Percentiles rank a stretch among this genome's conserved stretches.
phyloP scores from a whole-genome alignment of 1,284 basidiomycete genomes.

The Boletellus deceptivus region DNA sequence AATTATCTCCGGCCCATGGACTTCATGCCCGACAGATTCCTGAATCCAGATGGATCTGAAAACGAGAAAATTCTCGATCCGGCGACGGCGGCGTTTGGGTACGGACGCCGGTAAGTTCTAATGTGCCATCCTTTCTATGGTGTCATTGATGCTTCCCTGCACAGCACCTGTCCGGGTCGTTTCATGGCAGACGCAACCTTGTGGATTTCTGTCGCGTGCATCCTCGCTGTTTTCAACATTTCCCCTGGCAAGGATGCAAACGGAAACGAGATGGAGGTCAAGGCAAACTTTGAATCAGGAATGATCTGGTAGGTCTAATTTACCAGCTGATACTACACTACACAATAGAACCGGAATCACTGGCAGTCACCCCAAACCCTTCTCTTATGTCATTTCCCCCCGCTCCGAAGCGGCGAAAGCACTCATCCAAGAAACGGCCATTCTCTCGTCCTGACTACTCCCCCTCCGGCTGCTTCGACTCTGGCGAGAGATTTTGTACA shows the following conservation, averaged over 20 bases:
- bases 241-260: conserved; percentile 35
- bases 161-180: conserved; percentile 50
- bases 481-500: neutral
- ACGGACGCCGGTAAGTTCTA: conserved; percentile 40
- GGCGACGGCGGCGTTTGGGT: conserved; percentile 46
- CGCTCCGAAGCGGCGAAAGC: conserved; percentile 28
- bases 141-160: neutral
- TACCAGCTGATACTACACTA: no score
- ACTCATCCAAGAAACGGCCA: conserved; percentile 29
- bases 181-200: conserved; percentile 47
- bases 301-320: conserved; percentile 41
- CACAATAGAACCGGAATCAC: neutral
- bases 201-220: conserved; percentile 51
- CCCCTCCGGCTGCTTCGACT: neutral
- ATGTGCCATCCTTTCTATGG: neutral
- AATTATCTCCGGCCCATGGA: conserved; percentile 39
- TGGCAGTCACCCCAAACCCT: conserved; percentile 28
- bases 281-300: conserved; percentile 42
- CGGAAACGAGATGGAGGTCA: conserved; percentile 32
- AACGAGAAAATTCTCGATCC: conserved; percentile 40
- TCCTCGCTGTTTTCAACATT: conserved; percentile 46
- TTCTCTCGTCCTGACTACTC: conserved; percentile 20
- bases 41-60: conserved; percentile 32
- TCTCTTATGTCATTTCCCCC: conserved; percentile 33
- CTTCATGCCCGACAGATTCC: conserved; percentile 48